phyloP scores from a whole-genome alignment of 2,329 filamentous ascomycete species.

The Penicillium sp. region DNA sequence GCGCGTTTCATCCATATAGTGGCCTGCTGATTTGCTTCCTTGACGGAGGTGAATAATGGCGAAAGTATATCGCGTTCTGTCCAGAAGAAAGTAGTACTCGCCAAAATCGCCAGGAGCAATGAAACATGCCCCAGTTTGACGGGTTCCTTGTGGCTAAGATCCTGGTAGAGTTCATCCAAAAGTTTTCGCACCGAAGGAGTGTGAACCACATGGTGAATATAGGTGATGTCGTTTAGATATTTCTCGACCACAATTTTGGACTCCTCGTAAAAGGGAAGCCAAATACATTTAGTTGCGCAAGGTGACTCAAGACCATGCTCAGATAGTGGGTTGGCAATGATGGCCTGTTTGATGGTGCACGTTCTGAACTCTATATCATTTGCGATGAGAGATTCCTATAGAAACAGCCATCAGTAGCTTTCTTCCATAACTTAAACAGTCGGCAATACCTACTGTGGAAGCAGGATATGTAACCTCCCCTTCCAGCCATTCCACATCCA shows the following conservation, averaged over 20 bases:
- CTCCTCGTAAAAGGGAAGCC: constrained; percentile 37
- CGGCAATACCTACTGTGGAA: constrained; percentile 7
- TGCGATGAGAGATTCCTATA: constrained; percentile 1
- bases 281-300: constrained; percentile 24
- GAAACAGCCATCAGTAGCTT: neutral
- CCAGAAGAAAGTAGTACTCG: constrained; percentile 35
- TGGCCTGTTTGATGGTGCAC: constrained; percentile 8
- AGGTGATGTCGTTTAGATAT: constrained; percentile 33
- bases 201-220: constrained; percentile 38
- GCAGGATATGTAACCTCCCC: constrained; percentile 11
- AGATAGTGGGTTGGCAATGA: neutral
- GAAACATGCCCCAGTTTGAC: constrained; percentile 29
- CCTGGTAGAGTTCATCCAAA: constrained; percentile 31
- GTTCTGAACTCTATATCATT: constrained; percentile 13
- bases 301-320: neutral
- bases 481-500: constrained; percentile 17
- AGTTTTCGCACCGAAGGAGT: constrained; percentile 26
- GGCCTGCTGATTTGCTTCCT: constrained; percentile 30
- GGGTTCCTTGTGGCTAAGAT: constrained; percentile 16
- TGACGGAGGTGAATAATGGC: constrained; percentile 14
- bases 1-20: constrained; percentile 31
- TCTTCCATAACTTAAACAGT: neutral
- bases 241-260: constrained; percentile 32
- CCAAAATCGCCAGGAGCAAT: constrained; percentile 34
- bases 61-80: constrained; percentile 16